These are phyloP conservation scores for Picochlorum costavermella DNA, from an alignment of 139 green algal species.

Conservation along the genomic window DNA sequence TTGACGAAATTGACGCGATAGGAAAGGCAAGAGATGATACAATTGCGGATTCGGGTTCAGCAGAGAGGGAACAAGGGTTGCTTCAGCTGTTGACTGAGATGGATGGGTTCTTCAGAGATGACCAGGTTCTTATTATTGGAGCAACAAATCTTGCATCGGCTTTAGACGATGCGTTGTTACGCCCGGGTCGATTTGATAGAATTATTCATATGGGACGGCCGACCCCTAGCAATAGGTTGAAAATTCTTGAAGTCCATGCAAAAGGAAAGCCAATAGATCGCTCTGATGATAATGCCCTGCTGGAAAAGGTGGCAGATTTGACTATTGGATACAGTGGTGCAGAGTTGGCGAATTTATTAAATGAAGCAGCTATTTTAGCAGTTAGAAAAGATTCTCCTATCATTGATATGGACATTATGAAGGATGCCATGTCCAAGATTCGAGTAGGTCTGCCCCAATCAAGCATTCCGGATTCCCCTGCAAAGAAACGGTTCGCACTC, in stretches of 20 bases:
- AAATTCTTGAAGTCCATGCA: slow-evolving; percentile 60
- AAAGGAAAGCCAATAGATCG: slow-evolving; percentile 43
- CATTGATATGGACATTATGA: slow-evolving; percentile 35
- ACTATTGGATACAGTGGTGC: slow-evolving; percentile 54
- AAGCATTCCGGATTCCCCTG: slow-evolving; percentile 24
- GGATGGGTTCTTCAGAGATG: slow-evolving; percentile 10
- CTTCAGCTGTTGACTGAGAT: slow-evolving; percentile 57
- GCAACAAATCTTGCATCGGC: slow-evolving; percentile 61
- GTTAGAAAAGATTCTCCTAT: slow-evolving; percentile 23
- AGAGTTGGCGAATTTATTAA: slow-evolving; percentile 68
- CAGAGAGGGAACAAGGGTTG: slow-evolving; percentile 64
- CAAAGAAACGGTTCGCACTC: slow-evolving; percentile 20
- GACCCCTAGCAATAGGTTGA: slow-evolving; percentile 37
- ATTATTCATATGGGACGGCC: slow-evolving; percentile 62
- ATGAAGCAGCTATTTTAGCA: slow-evolving; percentile 63
- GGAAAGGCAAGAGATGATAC: slow-evolving; percentile 53
- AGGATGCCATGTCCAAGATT: slow-evolving; percentile 47
- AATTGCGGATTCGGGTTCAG: slow-evolving; percentile 38
- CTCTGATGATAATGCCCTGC: slow-evolving; percentile 31
- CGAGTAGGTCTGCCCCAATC: slow-evolving; percentile 38
- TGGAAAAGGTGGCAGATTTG: slow-evolving; percentile 40
- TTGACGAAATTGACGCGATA: slow-evolving; percentile 99
- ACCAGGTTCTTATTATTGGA: slow-evolving; percentile 57
- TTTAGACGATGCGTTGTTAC: slow-evolving; percentile 64
- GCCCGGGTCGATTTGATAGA: slow-evolving; percentile 66